Evolutionary conservation across 257 asterid genomes (phyloP).

Genomic region (Scutellaria galericulata): DNA sequence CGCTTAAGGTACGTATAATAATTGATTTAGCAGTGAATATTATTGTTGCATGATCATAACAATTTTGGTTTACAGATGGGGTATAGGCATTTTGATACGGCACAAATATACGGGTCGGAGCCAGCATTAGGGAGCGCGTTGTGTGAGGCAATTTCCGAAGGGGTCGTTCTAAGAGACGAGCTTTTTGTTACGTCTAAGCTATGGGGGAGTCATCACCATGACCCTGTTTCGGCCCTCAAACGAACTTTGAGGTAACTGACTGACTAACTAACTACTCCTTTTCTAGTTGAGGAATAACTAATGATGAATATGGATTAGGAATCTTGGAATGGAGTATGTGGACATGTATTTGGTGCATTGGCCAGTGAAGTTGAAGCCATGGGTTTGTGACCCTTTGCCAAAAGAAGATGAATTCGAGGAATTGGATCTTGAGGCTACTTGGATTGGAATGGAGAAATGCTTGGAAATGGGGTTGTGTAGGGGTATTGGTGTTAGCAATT

Average conservation of each 20-base stretch:
- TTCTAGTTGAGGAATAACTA: background rate
- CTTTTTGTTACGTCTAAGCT: slow-evolving; percentile 73
- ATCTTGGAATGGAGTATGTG: slow-evolving; percentile 70
- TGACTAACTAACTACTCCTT: no score
- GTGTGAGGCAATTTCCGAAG: slow-evolving; percentile 48
- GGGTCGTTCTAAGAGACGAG: slow-evolving; percentile 55
- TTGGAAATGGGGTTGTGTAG: slow-evolving; percentile 68
- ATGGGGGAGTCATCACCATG: slow-evolving; percentile 86
- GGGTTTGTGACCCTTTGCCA: slow-evolving; percentile 61
- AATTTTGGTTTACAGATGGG: slow-evolving; percentile 57
- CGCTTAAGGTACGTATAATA: slow-evolving; percentile 58
- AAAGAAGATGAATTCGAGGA: slow-evolving; percentile 62
- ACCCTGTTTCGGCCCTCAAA: slow-evolving; percentile 72
- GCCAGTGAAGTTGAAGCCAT: slow-evolving; percentile 80
- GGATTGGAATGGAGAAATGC: slow-evolving; percentile 88
- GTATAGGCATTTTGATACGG: slow-evolving; percentile 85
- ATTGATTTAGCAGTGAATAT: no score
- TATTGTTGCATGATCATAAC: no score
- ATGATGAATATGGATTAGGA: slow-evolving; percentile 43
- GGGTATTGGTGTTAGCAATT: slow-evolving; percentile 85
- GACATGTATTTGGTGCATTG: slow-evolving; percentile 92
- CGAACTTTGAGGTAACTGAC: slow-evolving; percentile 61
- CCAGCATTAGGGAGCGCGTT: slow-evolving; percentile 73
- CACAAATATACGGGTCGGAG: slow-evolving; percentile 82
- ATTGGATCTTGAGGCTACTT: slow-evolving; percentile 61